Conservation (phyloP, 2,329 filamentous ascomycete species). For the Peltaster fructicola region DNA sequence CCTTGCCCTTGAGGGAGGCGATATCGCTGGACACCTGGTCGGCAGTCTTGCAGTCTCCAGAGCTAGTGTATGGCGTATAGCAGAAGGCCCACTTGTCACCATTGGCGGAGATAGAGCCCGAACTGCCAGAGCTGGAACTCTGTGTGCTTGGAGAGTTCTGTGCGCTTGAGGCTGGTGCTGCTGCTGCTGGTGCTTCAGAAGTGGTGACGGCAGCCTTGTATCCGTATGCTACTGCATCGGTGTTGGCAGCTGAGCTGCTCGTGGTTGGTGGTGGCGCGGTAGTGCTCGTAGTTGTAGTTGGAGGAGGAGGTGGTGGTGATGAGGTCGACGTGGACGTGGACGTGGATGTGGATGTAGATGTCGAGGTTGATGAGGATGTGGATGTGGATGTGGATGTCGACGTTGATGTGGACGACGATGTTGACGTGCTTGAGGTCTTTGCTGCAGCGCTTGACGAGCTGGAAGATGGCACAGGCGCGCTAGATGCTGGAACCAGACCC, state of each 20-base stretch:
- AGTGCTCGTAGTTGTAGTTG: constrained; percentile 1
- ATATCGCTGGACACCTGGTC: constrained; percentile 24
- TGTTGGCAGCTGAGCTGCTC: neutral
- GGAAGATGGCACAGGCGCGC: too few relatives aligned
- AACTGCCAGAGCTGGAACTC: too few relatives aligned
- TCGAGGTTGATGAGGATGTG: constrained; percentile 4
- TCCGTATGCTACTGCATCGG: too few relatives aligned
- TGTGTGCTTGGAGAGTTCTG: too few relatives aligned
- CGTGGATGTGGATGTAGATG: constrained; percentile 2
- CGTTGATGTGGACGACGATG: constrained; percentile 6
- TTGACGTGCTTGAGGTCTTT: constrained; percentile 22
- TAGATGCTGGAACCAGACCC: too few relatives aligned
- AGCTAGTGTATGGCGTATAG: constrained; percentile 29
- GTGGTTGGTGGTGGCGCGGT: constrained; percentile 3
- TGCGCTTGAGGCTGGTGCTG: too few relatives aligned
- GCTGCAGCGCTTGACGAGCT: constrained; percentile 1
- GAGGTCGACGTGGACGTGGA: too few relatives aligned
- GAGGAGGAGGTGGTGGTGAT: neutral
- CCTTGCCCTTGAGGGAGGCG: constrained; percentile 24
- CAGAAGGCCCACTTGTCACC: constrained; percentile 31
- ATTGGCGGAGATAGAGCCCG: constrained; percentile 15
- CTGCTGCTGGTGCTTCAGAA: constrained; percentile 2
- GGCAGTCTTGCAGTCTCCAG: constrained; percentile 26
- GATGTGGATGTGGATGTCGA: constrained; percentile 5
- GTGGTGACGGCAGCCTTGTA: constrained; percentile 1